Base-by-base conservation (phyloP, 495 filamentous ascomycete genomes). In the Lentithecium fluviatile region DNA sequence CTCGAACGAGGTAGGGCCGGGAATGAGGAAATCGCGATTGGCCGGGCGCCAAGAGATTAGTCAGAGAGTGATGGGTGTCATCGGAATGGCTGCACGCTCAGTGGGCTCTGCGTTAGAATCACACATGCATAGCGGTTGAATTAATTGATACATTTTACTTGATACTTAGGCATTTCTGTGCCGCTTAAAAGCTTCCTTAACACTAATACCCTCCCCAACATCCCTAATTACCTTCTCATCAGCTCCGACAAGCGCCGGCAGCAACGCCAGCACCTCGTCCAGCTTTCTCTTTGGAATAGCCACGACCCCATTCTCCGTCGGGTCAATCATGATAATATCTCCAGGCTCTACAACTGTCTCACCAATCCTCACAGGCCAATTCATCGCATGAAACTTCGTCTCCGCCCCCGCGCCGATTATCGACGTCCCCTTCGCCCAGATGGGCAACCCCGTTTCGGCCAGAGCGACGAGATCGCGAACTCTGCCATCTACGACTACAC, bases 291-390 rank as follows among this genome's bases (percentile, higher is more conserved):
- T 69, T 1, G 86, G 86, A 52, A 88, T 83, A n/a, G 76, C 78
- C 4, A 88, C 84, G 0, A 86, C 82, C 5, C 83, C 85, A 45
- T 58, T 64, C 62, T 85, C 82, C 23, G 73, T 65, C 0, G 79
- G 77, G 69, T 89, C 86, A 46, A 80, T 78, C 63, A 87, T 82
- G 21, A 87, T 74, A 19, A 87, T 75, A 71, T 88, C 86, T 0
- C 84, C 78, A 23, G 79, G 76, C 15, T 66, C 70, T 26, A 87
- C 76, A 13, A 60, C 69, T n/a, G 81, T 73, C 0, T 77, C 79
- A 6, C 74, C 74, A 58, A 88, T 67, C 17, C 61, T 60, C 34
- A 89, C 70, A 0, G 75, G 72, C 2, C 85, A 78, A 68, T 84
- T 77, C 13, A 80, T 65, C 8, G 77, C 80, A 51, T 78, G 82